phyloP scores from a whole-genome alignment of 1,139 yeast genomes.

The Candida sp. region DNA sequence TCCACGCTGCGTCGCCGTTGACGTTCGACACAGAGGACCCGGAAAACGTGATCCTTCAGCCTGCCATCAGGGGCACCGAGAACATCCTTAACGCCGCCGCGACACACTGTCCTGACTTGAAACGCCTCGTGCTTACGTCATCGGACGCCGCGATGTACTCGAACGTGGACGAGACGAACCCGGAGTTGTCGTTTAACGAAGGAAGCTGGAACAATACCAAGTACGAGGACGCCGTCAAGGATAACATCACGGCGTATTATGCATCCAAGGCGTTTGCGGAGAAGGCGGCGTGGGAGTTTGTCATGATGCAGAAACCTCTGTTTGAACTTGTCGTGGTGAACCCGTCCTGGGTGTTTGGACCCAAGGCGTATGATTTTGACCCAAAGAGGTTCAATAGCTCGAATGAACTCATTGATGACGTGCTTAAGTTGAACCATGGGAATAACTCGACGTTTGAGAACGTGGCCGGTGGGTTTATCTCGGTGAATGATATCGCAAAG shows the following conservation, averaged over 20 bases:
- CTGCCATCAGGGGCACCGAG: constrained; percentile 45
- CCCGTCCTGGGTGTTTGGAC: constrained; percentile 57
- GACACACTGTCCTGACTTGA: constrained; percentile 27
- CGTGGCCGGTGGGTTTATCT: constrained; percentile 37
- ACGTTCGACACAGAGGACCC: constrained; percentile 38
- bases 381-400: constrained; percentile 38
- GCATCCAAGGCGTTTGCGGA: constrained; percentile 46
- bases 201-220: constrained; percentile 41
- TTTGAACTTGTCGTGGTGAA: constrained; percentile 49
- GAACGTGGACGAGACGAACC: constrained; percentile 38
- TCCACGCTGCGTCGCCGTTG: constrained; percentile 42
- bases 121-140: constrained; percentile 44
- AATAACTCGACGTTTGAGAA: constrained; percentile 18
- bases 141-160: constrained; percentile 49
- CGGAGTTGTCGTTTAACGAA: constrained; percentile 35
- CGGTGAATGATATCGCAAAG: constrained; percentile 44
- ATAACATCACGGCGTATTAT: constrained; percentile 43
- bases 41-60: constrained; percentile 41
- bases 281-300: constrained; percentile 40
- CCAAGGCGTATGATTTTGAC: constrained; percentile 40
- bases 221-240: constrained; percentile 39
- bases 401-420: constrained; percentile 30
- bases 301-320: constrained; percentile 31
- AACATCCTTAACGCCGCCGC: constrained; percentile 34
- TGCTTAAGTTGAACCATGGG: constrained; percentile 32